Percentiles rank a stretch among this genome's conserved stretches.
These are phyloP conservation scores for sorghum (Sorghum bicolor) DNA, from an alignment of 176 grass and related monocot species.

Conservation along the genomic window Sorghum_bicolor_NCBIv3 NC_012875.2:51911001-51911500, in stretches of 20 bases:
- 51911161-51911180: neutral
- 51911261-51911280: neutral
- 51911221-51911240: conserved; percentile 51
- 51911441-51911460: conserved; percentile 92
- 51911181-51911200: conserved; percentile 21
- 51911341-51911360: conserved; percentile 69
- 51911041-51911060: conserved; percentile 51
- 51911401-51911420: conserved; percentile 96
- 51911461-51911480: conserved; percentile 93
- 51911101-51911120: conserved; percentile 29
- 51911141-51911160: neutral
- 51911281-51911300: neutral
- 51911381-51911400: conserved; percentile 85
- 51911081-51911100: conserved; percentile 43
- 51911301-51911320: neutral
- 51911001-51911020: neutral
- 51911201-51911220: conserved; percentile 43
- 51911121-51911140: conserved; percentile 23
- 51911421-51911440: conserved; percentile 79
- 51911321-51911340: conserved; percentile 90
- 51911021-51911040: conserved; percentile 15
- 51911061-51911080: conserved; percentile 78
- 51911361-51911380: conserved; percentile 31
- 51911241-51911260: conserved; percentile 34
- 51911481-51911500: conserved; percentile 81